Conservation (phyloP, 371 early-diverging fungal genomes). For the Mortierella sp. region DNA sequence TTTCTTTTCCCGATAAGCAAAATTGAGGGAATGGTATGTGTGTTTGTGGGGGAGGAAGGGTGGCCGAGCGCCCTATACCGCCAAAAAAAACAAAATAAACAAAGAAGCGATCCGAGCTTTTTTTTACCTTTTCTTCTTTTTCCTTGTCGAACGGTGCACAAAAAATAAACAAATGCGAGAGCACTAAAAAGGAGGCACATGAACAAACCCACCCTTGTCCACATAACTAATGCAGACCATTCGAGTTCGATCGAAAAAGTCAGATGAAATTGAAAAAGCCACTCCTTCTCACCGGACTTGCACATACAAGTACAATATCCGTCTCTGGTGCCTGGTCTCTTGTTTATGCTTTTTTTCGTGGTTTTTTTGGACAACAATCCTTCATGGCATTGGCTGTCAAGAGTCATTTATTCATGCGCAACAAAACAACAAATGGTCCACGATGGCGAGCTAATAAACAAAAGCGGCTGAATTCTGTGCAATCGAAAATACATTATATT, state of each 20-base stretch:
- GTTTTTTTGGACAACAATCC: background rate
- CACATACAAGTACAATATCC: background rate
- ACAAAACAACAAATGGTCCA: background rate
- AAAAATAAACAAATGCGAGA: background rate
- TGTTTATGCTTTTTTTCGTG: background rate
- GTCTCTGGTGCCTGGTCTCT: background rate
- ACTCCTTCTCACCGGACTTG: no score
- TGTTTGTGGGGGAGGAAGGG: background rate
- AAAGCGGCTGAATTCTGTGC: slow-evolving; percentile 28
- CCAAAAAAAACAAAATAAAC: background rate
- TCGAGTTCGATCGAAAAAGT: no score
- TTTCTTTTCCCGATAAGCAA: background rate
- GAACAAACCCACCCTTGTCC: background rate
- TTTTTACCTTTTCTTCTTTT: background rate
- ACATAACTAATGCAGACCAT: no score
- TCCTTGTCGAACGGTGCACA: background rate
- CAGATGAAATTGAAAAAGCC: background rate
- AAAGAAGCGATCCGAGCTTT: slow-evolving; percentile 8
- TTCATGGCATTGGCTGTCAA: background rate
- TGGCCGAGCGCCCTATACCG: background rate
- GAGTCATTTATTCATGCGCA: background rate
- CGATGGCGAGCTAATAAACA: background rate
- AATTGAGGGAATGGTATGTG: background rate
- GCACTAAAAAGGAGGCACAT: background rate
- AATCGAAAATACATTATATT: slow-evolving; percentile 7